Conservation (phyloP, 2,329 filamentous ascomycete species). For the Trichoderma oligosporum region DNA sequence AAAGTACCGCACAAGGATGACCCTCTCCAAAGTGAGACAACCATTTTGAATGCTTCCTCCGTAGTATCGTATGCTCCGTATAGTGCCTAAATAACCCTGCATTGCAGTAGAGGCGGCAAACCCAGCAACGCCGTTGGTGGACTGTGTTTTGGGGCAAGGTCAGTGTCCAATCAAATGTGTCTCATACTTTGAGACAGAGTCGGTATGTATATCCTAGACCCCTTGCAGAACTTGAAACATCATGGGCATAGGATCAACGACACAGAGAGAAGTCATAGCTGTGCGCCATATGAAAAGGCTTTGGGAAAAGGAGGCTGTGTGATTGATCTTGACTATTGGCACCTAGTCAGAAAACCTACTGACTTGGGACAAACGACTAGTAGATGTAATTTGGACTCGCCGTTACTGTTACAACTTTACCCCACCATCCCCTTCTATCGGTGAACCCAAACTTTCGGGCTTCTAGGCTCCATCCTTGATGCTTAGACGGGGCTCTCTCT, state of each 20-base stretch:
- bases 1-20: too few species aligned
- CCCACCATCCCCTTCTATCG: conserved; percentile 8
- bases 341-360: too few species aligned
- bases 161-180: background rate
- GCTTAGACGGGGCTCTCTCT: background rate
- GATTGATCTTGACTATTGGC: too few species aligned
- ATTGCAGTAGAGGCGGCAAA: conserved; percentile 17
- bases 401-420: conserved; percentile 1
- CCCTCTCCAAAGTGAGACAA: too few species aligned
- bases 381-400: background rate
- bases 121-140: conserved; percentile 16
- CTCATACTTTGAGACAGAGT: background rate
- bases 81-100: too few species aligned
- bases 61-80: too few species aligned
- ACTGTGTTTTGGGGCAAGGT: background rate
- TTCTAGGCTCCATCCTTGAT: conserved; percentile 1
- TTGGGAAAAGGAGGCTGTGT: background rate
- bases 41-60: too few species aligned
- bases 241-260: background rate
- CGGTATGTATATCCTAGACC: background rate
- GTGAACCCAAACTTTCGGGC: conserved; percentile 8
- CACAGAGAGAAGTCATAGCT: background rate
- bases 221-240: conserved; percentile 1
- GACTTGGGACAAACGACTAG: too few species aligned
- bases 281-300: too few species aligned